Evolutionary conservation across 2,329 filamentous ascomycete species (phyloP), one percentile per base, ranked within the genome.

Genomic region (Sclerotinia subarctica): DNA sequence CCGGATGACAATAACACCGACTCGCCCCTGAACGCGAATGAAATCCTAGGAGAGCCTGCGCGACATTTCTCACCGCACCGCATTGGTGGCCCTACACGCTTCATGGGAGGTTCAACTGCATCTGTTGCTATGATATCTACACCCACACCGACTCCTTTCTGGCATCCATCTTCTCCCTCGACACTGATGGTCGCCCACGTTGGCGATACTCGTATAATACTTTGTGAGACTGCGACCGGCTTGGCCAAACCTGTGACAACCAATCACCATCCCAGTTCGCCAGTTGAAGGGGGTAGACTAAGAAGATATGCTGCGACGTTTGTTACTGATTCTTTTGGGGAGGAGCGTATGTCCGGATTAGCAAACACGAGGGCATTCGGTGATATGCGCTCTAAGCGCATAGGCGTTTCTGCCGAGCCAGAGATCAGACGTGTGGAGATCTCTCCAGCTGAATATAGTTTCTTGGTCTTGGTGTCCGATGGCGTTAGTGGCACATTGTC

Each of bases 351-450:
- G 79, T 89, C 89, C 19, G 94, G 95, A 0, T 85, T 99, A 0
- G 95, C 95, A 73, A 99, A 99, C 80, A 96, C 92, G 44, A 91
- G 95, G 42, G 86, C 95, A 5, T 98, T 99, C 77, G 95, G 95
- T 35, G 95, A 99, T 81, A 93, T 97, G 80, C 86, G 86, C 46
- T 92, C 89, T 68, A 99, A 99, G 80, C 90, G 94, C 65, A 90
- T 98, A 64, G 95, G 95, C 38, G 94, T 99, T 17, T 94, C 90
- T 5, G 95, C 95, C 1, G 95, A 99, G 79, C 95, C 95, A 0
- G 94, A 98, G 76, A 88, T 97, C 70, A 88, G 86, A 1, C 88
- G 91, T 47, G 82, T 93, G 17, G 92, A 97, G 71, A 83, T 98
- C 70, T 85, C 85, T 0, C 90, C 94, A 0, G 93, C 92, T 0